Evolutionary conservation across 2,329 filamentous ascomycete species (phyloP).

Genomic region (Verticillium albo-atrum): DNA sequence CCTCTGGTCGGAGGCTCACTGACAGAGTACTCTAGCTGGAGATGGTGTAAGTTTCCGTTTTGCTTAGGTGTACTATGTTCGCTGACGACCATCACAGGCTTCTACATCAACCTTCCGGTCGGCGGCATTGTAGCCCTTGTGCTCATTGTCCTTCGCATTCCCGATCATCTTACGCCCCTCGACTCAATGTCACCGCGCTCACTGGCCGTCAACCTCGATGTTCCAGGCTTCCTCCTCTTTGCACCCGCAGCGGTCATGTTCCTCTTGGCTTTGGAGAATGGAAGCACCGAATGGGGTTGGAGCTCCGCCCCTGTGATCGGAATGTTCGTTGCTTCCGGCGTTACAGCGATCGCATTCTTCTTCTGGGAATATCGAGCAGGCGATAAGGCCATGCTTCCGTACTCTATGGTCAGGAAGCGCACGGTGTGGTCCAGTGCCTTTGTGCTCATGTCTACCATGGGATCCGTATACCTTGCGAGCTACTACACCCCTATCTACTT

Average conservation of each 20-base stretch:
- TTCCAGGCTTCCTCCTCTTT: conserved; percentile 37
- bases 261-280: conserved; percentile 40
- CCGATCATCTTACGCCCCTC: conserved; percentile 22
- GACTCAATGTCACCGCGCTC: not conserved
- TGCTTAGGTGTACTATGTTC: not conserved
- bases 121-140: conserved; percentile 28
- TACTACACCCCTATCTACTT: conserved; percentile 31
- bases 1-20: conserved; percentile 41
- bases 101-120: conserved; percentile 43
- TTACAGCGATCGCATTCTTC: conserved; percentile 26
- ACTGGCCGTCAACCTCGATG: conserved; percentile 25
- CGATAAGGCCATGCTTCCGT: conserved; percentile 45
- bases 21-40: conserved; percentile 31
- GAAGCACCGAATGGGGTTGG: conserved; percentile 34
- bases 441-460: conserved; percentile 34
- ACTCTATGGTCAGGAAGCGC: conserved; percentile 36
- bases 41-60: conserved; percentile 31
- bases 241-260: conserved; percentile 35
- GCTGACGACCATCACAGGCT: conserved; percentile 20
- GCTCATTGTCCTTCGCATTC: conserved; percentile 27
- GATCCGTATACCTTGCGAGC: conserved; percentile 29
- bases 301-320: conserved; percentile 31
- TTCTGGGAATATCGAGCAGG: conserved; percentile 37
- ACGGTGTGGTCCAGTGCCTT: conserved; percentile 36
- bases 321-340: conserved; percentile 31